A percentile compares a stretch with the other conserved stretches of the same genome.
Evolutionary conservation across 208 protist genomes (phyloP).

Genomic region (Trypanosoma boissoni): DNA sequence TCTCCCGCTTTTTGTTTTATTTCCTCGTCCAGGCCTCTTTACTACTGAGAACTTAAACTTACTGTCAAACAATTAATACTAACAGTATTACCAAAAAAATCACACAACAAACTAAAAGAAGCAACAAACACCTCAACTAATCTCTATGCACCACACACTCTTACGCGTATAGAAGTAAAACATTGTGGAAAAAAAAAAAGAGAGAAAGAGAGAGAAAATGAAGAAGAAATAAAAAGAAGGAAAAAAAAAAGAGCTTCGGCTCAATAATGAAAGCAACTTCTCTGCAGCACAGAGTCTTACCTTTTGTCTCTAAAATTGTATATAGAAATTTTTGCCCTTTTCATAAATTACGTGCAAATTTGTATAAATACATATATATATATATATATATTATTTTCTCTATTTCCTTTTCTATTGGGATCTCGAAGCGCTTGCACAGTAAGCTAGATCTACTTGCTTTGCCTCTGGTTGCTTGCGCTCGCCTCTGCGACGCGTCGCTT

Average conservation of each 20-base stretch:
- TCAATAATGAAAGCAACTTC: not conserved
- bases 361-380: not conserved
- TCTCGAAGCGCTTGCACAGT: no score
- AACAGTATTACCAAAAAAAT: no score
- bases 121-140: not conserved
- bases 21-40: no score
- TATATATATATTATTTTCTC: not conserved
- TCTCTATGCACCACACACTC: no score
- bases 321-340: not conserved
- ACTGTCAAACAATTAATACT: no score
- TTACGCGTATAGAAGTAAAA: not conserved
- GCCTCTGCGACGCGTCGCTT: constrained; percentile 46
- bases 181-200: not conserved
- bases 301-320: not conserved
- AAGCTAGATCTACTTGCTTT: constrained; percentile 1
- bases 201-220: not conserved
- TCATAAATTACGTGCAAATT: not conserved
- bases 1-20: no score
- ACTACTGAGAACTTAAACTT: no score
- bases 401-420: not conserved
- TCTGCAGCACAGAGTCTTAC: not conserved
- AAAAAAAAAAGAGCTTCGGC: constrained; percentile 16
- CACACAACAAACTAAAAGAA: not conserved
- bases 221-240: not conserved
- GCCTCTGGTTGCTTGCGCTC: constrained; percentile 43